Percentiles rank a stretch among this genome's conserved stretches.
Evolutionary conservation across 441 rosid species (phyloP).

Genomic region (Gossypium davidsonii): DNA sequence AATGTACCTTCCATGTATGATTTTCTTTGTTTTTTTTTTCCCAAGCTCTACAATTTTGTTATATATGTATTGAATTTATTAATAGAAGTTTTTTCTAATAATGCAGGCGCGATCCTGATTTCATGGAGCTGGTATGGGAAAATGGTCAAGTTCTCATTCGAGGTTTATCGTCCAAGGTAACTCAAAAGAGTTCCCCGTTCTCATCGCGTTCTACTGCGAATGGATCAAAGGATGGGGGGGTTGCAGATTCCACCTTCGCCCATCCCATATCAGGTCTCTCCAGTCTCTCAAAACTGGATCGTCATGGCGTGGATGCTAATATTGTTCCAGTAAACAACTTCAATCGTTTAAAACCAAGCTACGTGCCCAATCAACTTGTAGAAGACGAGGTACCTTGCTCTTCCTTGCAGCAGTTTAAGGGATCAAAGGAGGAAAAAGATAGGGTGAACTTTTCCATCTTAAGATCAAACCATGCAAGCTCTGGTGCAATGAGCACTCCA

Average conservation of each 20-base stretch:
- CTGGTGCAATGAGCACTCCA: conserved; percentile 2
- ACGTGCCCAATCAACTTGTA: neutral
- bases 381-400: neutral
- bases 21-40: neutral
- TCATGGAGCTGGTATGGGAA: conserved; percentile 39
- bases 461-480: neutral
- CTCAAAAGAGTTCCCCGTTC: conserved; percentile 1
- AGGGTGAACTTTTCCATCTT: neutral
- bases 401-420: neutral
- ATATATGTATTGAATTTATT: neutral
- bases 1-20: conserved; percentile 19
- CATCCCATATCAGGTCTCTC: neutral
- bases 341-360: neutral
- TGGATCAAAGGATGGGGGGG: conserved; percentile 11
- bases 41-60: neutral
- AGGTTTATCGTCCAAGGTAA: conserved; percentile 17
- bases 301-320: conserved; percentile 22
- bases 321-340: neutral
- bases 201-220: neutral
- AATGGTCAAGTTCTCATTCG: conserved; percentile 29
- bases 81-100: neutral
- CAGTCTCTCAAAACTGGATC: neutral
- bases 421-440: neutral
- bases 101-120: conserved; percentile 33
- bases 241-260: conserved; percentile 1